Percentiles rank a stretch among this genome's conserved stretches.
phyloP scores from a whole-genome alignment of 2,329 filamentous ascomycete species.

The Talaromyces sp. region DNA sequence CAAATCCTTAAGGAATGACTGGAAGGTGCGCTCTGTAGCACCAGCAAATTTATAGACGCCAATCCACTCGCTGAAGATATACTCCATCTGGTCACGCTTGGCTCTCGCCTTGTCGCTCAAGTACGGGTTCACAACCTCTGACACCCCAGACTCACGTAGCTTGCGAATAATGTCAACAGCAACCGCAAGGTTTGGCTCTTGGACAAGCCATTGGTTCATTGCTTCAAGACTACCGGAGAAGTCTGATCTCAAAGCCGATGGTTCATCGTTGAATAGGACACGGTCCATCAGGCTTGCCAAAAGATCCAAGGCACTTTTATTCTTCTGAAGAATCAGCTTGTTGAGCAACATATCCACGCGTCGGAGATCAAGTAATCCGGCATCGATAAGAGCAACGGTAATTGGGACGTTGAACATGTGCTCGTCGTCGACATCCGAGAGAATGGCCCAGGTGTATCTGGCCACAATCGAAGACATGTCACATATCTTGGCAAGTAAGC shows the following conservation, averaged over 20 bases:
- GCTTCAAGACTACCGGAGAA: conserved; percentile 80
- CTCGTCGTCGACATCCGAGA: conserved; percentile 56
- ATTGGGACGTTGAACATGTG: conserved; percentile 63
- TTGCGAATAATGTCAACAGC: conserved; percentile 71
- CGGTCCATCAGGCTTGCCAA: conserved; percentile 77
- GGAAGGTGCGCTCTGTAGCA: conserved; percentile 67
- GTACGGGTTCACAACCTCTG: conserved; percentile 55
- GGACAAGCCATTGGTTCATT: conserved; percentile 75
- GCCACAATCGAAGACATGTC: conserved; percentile 59
- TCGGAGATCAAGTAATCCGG: conserved; percentile 60
- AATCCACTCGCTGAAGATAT: conserved; percentile 95
- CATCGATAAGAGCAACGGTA: conserved; percentile 60
- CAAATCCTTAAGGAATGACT: conserved; percentile 80
- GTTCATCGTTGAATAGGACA: conserved; percentile 73
- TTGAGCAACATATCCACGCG: conserved; percentile 70
- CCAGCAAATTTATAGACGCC: conserved; percentile 75
- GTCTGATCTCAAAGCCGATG: conserved; percentile 77
- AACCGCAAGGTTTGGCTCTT: conserved; percentile 65
- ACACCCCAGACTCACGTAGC: conserved; percentile 55
- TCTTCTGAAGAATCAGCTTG: conserved; percentile 68
- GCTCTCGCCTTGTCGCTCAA: conserved; percentile 58
- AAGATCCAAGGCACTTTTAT: conserved; percentile 72
- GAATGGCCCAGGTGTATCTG: conserved; percentile 50
- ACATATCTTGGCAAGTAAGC: conserved; percentile 62
- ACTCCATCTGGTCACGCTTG: conserved; percentile 82